Evolutionary conservation across 495 filamentous ascomycete species (phyloP), one percentile per base, ranked within the genome.

Genomic region (Podospora pseudoanserina): DNA sequence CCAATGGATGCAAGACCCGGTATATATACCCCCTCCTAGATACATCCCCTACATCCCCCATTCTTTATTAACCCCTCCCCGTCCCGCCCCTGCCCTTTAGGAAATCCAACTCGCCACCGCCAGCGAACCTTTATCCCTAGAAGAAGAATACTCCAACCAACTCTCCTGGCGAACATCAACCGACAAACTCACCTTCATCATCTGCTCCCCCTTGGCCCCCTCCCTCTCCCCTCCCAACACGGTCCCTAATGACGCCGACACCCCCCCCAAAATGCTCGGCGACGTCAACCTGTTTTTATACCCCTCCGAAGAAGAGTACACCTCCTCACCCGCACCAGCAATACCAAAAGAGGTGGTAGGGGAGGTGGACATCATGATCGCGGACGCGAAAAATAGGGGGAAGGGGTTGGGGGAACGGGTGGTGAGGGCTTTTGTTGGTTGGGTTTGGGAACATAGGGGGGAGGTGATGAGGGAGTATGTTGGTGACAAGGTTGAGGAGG

Each of bases 341-440:
- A 54, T 19, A 11, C 34, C 32, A 19, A 44, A 62, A 13, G 64
- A 77, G 16, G 75, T 88, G 53, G 75, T 89, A 23, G 93, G 91
- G 20, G 93, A 97, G 68, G 75, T 97, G 56, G 92, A 96, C 79
- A 85, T 97, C 67, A 97, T 97, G 93, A 90, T 97, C 65, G 93
- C 93, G 2, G 76, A 79, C 15, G 79, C 81, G 20, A 60, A 70
- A 1, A 79, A 86, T 19, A 89, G 89, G 63, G 78, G 90, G 0
- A 78, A 78, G 13, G 93, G 93, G 0, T 81, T 87, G 20, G 93
- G 93, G 0, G 78, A 85, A 56, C 87, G 86, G 0, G 84, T 88
- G 4, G 79, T 95, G n/a, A 66, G 86, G 20, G 75, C 86, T 1
- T 93, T 97, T 71, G 66, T 97, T 68, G 68, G 79, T 66, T 96